These are phyloP conservation scores for Acanthamoeba healyi DNA, from an alignment of 208 protist genomes.

Conservation along the genomic window DNA sequence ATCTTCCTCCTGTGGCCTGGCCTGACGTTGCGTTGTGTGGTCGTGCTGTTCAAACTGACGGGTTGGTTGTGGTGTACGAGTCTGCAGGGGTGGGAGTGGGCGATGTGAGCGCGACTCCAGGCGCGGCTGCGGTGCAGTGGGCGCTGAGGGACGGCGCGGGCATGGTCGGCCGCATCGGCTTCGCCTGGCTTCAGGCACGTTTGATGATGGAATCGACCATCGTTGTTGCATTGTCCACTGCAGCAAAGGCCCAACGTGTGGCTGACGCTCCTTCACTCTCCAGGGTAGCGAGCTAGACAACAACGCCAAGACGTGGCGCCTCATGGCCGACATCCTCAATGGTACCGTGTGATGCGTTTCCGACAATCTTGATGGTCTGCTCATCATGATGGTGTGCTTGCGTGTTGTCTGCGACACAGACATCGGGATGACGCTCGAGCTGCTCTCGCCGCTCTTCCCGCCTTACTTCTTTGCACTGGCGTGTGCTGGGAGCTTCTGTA, in stretches of 20 bases:
- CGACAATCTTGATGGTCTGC: background rate
- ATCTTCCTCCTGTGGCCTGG: background rate
- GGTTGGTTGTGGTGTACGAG: background rate
- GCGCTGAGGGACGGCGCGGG: constrained; percentile 78
- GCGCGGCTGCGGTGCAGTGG: constrained; percentile 81
- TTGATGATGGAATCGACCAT: constrained; percentile 7
- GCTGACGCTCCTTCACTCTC: background rate
- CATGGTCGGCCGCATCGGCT: constrained; percentile 86
- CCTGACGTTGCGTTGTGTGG: constrained; percentile 51
- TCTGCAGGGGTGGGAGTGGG: constrained; percentile 6
- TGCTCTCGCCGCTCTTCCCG: constrained; percentile 78
- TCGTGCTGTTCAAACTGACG: constrained; percentile 55
- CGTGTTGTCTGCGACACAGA: constrained; percentile 67
- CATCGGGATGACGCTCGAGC: constrained; percentile 85
- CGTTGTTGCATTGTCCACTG: no score
- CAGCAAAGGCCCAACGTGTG: no score
- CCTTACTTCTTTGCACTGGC: constrained; percentile 64
- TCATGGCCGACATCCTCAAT: constrained; percentile 84
- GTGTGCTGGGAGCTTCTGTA: constrained; percentile 69
- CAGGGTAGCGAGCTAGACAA: constrained; percentile 78
- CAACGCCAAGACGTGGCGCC: constrained; percentile 85
- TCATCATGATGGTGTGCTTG: background rate
- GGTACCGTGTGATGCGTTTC: background rate
- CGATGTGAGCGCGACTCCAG: constrained; percentile 75
- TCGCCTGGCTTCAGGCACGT: constrained; percentile 81